Base-by-base conservation (phyloP, 164 flowering plant species). In the Sedum album region DNA sequence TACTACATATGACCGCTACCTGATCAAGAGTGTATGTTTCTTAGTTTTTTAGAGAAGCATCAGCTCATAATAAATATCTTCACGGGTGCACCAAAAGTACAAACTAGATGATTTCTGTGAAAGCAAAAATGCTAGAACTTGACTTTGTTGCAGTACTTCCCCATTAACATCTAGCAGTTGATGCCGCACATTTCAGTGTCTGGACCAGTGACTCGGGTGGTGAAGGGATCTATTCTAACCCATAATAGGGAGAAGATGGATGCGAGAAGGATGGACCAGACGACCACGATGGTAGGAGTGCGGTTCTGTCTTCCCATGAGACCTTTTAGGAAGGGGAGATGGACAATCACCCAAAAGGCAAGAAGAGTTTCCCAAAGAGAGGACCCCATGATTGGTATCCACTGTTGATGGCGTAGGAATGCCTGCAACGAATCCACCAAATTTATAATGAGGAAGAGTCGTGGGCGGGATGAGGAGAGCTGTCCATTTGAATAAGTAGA, bases 381-480 rank as follows among this genome's bases (percentile, higher is more conserved):
- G 57, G 57, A 51, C 57, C 57, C 57, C 57, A 51, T n/a, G 57
- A 51, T n/a, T 23, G 26, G 26, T 51, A 51, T 51, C 57, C 57
- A 21, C 26, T 51, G 57, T 51, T 51, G 57, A 51, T 51, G 57
- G 57, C 57, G 26, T 51, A n/a, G 8, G 57, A 51, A 51, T 20
- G 21, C 53, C 53, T 1, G 53, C 53, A 48, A 48, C 53, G 17
- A 48, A 6, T 15, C 53, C 53, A 48, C 53, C 53, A 48, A 15
- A 17, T 48, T 48, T 48, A 48, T 15, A 48, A 48, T 48, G 53
- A 48, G 20, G 20, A 4, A 48, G 53, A 48, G 53, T 48, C 5
- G 53, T 48, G 20, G 53, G 53, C 1, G 53, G 53, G 53, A 20
- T 48, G 53, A 48, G 53, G 17, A 48, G 53, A 17, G 53, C 17